A percentile compares a stretch with the other conserved stretches of the same genome.
Evolutionary conservation across 352 stramenopile species (phyloP).

Genomic region (Pythium oligandrum): DNA sequence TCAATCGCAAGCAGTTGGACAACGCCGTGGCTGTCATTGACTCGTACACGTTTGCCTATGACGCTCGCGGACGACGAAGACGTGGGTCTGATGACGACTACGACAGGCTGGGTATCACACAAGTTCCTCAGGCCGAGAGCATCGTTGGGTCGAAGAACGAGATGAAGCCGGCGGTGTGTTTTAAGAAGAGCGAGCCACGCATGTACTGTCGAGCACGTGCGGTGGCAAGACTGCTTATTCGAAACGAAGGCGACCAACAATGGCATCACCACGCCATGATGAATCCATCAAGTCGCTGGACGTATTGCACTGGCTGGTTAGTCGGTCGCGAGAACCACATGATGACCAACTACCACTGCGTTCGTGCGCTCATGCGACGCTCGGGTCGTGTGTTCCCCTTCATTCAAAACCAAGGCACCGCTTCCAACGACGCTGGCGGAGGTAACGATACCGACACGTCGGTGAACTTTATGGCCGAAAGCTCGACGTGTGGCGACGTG

Average conservation of each 20-base stretch:
- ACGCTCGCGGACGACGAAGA: constrained; percentile 1
- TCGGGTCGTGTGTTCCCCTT: not conserved
- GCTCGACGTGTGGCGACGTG: constrained; percentile 27
- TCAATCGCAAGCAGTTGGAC: constrained; percentile 13
- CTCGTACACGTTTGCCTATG: constrained; percentile 29
- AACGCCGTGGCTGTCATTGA: constrained; percentile 31
- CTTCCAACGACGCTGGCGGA: not conserved
- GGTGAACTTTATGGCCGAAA: constrained; percentile 62
- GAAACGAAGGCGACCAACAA: not conserved
- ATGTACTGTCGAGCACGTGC: constrained; percentile 53
- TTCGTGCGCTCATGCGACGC: constrained; percentile 14
- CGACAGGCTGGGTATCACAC: not conserved
- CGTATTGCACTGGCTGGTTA: constrained; percentile 62
- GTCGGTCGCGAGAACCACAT: constrained; percentile 53
- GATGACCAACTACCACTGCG: constrained; percentile 68
- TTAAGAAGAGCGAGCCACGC: constrained; percentile 34
- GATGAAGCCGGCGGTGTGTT: constrained; percentile 55
- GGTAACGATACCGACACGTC: not conserved
- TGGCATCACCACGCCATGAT: not conserved
- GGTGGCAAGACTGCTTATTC: constrained; percentile 54
- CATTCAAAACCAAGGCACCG: not conserved
- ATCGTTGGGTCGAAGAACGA: constrained; percentile 38
- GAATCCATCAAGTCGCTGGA: constrained; percentile 11
- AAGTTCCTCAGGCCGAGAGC: constrained; percentile 23
- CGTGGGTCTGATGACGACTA: not conserved